Base-by-base conservation (phyloP, 768 basidiomycete genomes). In the Xanthoconium purpureum region DNA sequence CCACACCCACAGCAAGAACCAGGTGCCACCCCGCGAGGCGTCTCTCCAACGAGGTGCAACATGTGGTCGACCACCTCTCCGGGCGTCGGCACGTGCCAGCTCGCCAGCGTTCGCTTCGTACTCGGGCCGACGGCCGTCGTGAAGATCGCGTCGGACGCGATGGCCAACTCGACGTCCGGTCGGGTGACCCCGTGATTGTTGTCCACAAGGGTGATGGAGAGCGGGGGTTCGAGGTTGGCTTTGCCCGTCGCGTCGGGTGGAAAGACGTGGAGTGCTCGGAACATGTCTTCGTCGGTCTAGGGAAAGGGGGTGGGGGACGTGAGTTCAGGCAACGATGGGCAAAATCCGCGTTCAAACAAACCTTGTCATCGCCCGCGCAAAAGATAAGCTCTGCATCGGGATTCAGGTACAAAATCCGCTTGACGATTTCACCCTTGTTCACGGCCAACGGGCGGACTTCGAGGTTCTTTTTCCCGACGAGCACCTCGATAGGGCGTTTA, bases 341-440 rank as follows among this genome's bases (percentile, higher is more conserved):
- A 10, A 35, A 35, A 12, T 9, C 12, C 33, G 9, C 33, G 12
- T 11, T 12, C 17, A 37, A 14, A 49, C 35, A 9, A 6, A 89
- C 90, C 84, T 98, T 99, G 77, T 99, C 96, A 66, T 99, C 96
- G 44, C 96, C 96, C 2, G 95, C 96, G 69, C 96, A 99, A 77
- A 98, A 96, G 71, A 98, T 80, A 67, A 98, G 94, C 70, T 97
- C 92, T 44, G 92, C 87, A 56, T 96, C 93, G 3, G 95, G 91
- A 78, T 98, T 88, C 72, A 87, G 77, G 80, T 95, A 98, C 54
- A 97, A 69, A 56, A 98, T 85, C 45, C 94, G 80, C 78, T 95
- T 95, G 67, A 98, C 95, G 66, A 98, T 98, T 77, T 98, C 96
- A 50, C 96, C 96, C 84, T 99, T 98, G 82, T 97, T 98, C 57